A percentile compares a stretch with the other conserved stretches of the same genome.
Conservation (phyloP, 2,329 filamentous ascomycete species). For the Penicillium corylophilum region DNA sequence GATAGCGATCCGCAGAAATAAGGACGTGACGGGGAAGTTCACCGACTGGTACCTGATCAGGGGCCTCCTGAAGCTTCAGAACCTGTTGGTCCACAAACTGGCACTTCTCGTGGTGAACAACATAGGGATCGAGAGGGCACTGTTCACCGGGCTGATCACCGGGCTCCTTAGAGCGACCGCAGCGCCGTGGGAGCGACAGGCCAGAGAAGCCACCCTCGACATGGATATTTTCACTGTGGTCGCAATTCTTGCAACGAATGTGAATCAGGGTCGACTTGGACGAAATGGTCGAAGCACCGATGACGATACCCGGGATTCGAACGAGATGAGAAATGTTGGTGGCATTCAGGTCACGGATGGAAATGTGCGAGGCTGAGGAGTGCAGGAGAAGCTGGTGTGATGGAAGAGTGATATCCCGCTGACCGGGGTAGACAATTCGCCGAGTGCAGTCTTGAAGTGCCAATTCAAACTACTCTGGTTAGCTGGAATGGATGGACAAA, state of each 20-base stretch:
- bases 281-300: conserved; percentile 92
- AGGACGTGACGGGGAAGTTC: conserved; percentile 93
- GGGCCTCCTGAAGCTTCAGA: conserved; percentile 95
- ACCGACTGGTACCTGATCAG: conserved; percentile 94
- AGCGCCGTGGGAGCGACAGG: conserved; percentile 77
- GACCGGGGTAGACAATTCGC: conserved; percentile 83
- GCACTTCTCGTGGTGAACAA: conserved; percentile 90
- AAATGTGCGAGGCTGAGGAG: conserved; percentile 84
- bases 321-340: conserved; percentile 93
- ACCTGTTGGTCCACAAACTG: conserved; percentile 97
- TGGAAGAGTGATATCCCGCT: conserved; percentile 67
- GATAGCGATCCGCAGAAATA: conserved; percentile 91
- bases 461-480: conserved; percentile 71
- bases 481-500: neutral
- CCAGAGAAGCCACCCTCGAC: conserved; percentile 85
- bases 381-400: conserved; percentile 94
- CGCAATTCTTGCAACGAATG: conserved; percentile 86
- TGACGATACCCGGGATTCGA: conserved; percentile 93
- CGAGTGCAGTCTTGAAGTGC: conserved; percentile 90
- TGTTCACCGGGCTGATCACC: conserved; percentile 68
- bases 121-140: conserved; percentile 93
- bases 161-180: conserved; percentile 60
- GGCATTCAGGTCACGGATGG: conserved; percentile 90
- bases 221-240: conserved; percentile 66
- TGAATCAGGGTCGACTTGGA: conserved; percentile 88